Conservation (phyloP, 1,284 basidiomycete species). For the Ceratobasidium sp. region DNA sequence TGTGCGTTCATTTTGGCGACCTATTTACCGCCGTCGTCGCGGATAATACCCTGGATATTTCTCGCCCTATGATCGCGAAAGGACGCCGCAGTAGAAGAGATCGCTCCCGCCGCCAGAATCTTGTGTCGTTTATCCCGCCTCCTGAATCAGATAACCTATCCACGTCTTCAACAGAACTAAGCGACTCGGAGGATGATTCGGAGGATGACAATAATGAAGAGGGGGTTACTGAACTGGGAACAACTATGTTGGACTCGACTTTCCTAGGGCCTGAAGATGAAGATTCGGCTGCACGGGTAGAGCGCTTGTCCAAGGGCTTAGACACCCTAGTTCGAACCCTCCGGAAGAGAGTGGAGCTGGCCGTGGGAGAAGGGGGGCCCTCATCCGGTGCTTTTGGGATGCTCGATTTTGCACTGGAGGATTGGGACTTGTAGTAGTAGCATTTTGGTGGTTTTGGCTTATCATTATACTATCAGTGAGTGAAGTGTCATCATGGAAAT, state of each 20-base stretch:
- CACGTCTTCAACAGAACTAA: slow-evolving; percentile 15
- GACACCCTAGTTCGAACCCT: slow-evolving; percentile 72
- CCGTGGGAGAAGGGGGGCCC: slow-evolving; percentile 57
- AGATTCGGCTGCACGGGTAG: slow-evolving; percentile 58
- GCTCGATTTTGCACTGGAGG: slow-evolving; percentile 76
- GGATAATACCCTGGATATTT: slow-evolving; percentile 64
- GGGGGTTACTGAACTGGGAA: slow-evolving; percentile 46
- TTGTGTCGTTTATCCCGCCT: slow-evolving; percentile 64
- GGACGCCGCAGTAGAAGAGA: slow-evolving; percentile 56
- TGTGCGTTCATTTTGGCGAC: slow-evolving; percentile 70
- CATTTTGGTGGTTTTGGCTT: neutral
- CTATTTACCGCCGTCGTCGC: slow-evolving; percentile 64
- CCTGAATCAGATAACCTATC: slow-evolving; percentile 43
- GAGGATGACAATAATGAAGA: slow-evolving; percentile 54
- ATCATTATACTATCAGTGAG: neutral
- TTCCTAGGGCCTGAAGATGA: slow-evolving; percentile 53
- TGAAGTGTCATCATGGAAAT: neutral
- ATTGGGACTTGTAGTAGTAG: slow-evolving; percentile 64
- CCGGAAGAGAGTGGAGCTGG: slow-evolving; percentile 51
- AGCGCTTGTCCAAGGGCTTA: slow-evolving; percentile 69
- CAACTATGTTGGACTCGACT: slow-evolving; percentile 52
- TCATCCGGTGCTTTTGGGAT: slow-evolving; percentile 69
- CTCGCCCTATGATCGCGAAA: slow-evolving; percentile 51
- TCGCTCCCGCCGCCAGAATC: slow-evolving; percentile 59
- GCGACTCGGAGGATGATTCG: slow-evolving; percentile 55